phyloP scores from a whole-genome alignment of 2,329 filamentous ascomycete species.

The Lachnellula cervina region DNA sequence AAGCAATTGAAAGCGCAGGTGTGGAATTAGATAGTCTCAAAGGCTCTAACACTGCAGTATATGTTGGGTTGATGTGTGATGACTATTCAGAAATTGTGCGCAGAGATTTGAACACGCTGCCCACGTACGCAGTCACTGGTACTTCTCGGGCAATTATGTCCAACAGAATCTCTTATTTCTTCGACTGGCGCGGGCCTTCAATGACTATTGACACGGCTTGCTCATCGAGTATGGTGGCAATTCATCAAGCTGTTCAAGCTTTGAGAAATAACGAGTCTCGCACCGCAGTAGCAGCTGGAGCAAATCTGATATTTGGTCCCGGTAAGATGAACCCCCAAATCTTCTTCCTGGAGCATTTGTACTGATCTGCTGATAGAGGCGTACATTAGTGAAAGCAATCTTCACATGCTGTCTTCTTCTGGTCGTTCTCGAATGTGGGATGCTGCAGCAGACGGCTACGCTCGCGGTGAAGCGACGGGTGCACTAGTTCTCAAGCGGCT shows the following conservation, averaged over 20 bases:
- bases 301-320: conserved; percentile 19
- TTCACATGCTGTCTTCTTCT: conserved; percentile 32
- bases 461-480: conserved; percentile 48
- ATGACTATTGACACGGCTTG: conserved; percentile 39
- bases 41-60: conserved; percentile 24
- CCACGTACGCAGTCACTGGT: conserved; percentile 33
- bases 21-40: conserved; percentile 12
- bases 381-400: conserved; percentile 36
- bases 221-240: conserved; percentile 33
- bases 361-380: background rate
- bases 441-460: conserved; percentile 18
- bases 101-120: conserved; percentile 33
- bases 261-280: conserved; percentile 12
- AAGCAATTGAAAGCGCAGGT: conserved; percentile 27
- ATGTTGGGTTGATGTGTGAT: conserved; percentile 32
- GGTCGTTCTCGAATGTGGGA: conserved; percentile 38
- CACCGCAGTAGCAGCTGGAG: conserved; percentile 19
- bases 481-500: conserved; percentile 56
- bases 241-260: conserved; percentile 28
- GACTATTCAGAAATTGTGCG: conserved; percentile 20
- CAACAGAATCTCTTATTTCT: conserved; percentile 41
- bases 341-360: background rate
- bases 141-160: conserved; percentile 31
- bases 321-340: conserved; percentile 25
- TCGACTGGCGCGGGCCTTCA: conserved; percentile 35